These are phyloP conservation scores for Aspergillus niger DNA, from an alignment of 2,329 filamentous ascomycete genomes.

Conservation along the genomic window DNA sequence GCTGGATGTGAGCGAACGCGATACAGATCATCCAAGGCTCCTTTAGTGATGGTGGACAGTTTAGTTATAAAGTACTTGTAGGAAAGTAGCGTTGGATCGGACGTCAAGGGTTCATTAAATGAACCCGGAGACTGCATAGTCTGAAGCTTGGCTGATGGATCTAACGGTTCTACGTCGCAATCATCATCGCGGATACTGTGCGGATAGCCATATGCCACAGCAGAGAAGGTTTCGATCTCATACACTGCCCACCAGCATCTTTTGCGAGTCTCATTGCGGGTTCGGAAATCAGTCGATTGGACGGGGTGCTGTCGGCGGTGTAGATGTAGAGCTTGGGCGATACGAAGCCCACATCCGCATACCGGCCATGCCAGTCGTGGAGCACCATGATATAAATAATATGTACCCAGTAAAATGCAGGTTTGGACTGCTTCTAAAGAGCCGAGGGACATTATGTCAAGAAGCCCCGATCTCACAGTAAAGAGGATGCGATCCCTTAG, in stretches of 20 bases:
- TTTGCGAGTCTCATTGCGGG: constrained; percentile 32
- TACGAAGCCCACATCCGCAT: constrained; percentile 40
- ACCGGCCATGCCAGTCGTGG: constrained; percentile 43
- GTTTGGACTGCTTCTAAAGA: constrained; percentile 37
- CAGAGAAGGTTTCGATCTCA: constrained; percentile 46
- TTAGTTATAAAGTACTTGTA: constrained; percentile 32
- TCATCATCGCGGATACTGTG: constrained; percentile 36
- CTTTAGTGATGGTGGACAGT: constrained; percentile 22
- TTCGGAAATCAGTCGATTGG: background rate
- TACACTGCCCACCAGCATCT: constrained; percentile 48
- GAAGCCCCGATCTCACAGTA: constrained; percentile 14
- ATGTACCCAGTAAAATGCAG: constrained; percentile 41
- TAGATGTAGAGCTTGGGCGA: constrained; percentile 39
- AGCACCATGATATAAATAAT: constrained; percentile 41
- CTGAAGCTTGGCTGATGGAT: constrained; percentile 25
- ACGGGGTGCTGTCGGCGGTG: constrained; percentile 25
- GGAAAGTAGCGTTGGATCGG: constrained; percentile 19
- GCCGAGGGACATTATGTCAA: constrained; percentile 27
- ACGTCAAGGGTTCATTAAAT: constrained; percentile 10
- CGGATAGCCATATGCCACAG: constrained; percentile 45
- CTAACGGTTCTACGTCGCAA: constrained; percentile 33
- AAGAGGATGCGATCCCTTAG: constrained; percentile 23
- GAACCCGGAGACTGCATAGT: constrained; percentile 10
- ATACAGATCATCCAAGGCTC: constrained; percentile 23
- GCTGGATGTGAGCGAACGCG: constrained; percentile 12